Evolutionary conservation across 441 rosid genomes (phyloP), one percentile per base, ranked within the genome.

Genomic region (Kokia cookei): DNA sequence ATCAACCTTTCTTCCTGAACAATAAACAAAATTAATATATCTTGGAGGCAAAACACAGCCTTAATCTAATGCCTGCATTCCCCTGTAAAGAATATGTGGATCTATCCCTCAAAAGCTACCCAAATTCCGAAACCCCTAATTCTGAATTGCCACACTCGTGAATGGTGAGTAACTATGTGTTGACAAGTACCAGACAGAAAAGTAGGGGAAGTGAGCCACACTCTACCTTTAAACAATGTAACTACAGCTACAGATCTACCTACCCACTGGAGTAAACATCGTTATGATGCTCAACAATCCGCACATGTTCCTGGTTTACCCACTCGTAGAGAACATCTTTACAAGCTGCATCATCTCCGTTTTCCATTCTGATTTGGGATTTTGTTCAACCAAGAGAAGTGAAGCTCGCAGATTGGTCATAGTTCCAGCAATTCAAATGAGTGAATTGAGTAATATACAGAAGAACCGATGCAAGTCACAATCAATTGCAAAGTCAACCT

Each of bases 11-110:
- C 76, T 74, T 77, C 3, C 83, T 75, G 83, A 75, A 78, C 72
- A 75, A 86, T 73, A 65, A 88, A 85, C 90, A 85, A 87, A 69
- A 86, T 82, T 79, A 81, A 84, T 91, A 77, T 73, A 82, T 88
- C 82, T 55, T 77, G 92, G 90, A 81, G 91, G 82, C 82, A 55
- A 69, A 69, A 79, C 84, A 77, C 68, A 76, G 65, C 70, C 64
- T 55, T 22, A 8, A 22, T 57, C 32, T 22, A 24, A 57, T 22
- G 61, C 61, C 27, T 10, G 32, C 32, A 10, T 57, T 5, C 7
- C 61, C 32, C 61, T 10, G 61, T 57, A 57, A 57, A 57, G 14
- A 57, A 22, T 57, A 57, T 57, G 40, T 5, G 32, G 83, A 65
- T 79, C 86, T 81, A 84, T 66, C 76, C 76, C 82, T 64, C 73